Evolutionary conservation across 2,329 filamentous ascomycete genomes (phyloP).

Genomic region (Hypoxylon sp.): DNA sequence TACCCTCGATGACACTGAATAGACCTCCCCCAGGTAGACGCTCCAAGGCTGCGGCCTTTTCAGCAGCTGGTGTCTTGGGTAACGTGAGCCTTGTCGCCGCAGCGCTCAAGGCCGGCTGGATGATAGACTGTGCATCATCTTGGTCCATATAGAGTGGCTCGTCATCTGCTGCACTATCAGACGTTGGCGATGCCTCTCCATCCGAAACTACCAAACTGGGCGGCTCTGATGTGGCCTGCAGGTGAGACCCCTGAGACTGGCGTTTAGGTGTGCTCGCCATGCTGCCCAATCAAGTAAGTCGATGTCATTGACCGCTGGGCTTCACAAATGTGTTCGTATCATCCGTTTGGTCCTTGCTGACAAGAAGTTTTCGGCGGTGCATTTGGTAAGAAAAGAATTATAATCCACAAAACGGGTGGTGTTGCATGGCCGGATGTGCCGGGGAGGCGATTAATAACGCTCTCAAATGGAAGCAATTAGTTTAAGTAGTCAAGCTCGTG

Average conservation of each 20-base stretch:
- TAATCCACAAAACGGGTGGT: slow-evolving; percentile 19
- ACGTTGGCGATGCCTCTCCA: slow-evolving; percentile 48
- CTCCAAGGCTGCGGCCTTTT: slow-evolving; percentile 71
- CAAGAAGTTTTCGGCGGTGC: slow-evolving; percentile 26
- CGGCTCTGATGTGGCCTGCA: slow-evolving; percentile 35
- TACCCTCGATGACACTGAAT: slow-evolving; percentile 56
- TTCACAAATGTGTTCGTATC: slow-evolving; percentile 29
- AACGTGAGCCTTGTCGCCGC: slow-evolving; percentile 70
- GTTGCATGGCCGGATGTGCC: slow-evolving; percentile 37
- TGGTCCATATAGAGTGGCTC: slow-evolving; percentile 62
- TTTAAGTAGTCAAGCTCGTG: slow-evolving; percentile 39
- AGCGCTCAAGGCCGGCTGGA: slow-evolving; percentile 72
- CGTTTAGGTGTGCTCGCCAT: slow-evolving; percentile 43
- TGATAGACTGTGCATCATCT: slow-evolving; percentile 71
- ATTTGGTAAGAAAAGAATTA: slow-evolving; percentile 30
- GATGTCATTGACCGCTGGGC: slow-evolving; percentile 34
- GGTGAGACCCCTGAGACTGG: slow-evolving; percentile 34
- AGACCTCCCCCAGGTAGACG: slow-evolving; percentile 56
- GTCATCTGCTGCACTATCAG: slow-evolving; percentile 54
- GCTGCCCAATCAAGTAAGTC: slow-evolving; percentile 37
- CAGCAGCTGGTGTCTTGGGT: slow-evolving; percentile 68
- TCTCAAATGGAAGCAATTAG: slow-evolving; percentile 25
- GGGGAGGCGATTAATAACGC: slow-evolving; percentile 30
- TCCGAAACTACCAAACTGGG: slow-evolving; percentile 42
- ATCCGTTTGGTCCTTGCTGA: slow-evolving; percentile 20